Evolutionary conservation across 1,284 basidiomycete genomes (phyloP).

Genomic region (Leccinum subatratum): DNA sequence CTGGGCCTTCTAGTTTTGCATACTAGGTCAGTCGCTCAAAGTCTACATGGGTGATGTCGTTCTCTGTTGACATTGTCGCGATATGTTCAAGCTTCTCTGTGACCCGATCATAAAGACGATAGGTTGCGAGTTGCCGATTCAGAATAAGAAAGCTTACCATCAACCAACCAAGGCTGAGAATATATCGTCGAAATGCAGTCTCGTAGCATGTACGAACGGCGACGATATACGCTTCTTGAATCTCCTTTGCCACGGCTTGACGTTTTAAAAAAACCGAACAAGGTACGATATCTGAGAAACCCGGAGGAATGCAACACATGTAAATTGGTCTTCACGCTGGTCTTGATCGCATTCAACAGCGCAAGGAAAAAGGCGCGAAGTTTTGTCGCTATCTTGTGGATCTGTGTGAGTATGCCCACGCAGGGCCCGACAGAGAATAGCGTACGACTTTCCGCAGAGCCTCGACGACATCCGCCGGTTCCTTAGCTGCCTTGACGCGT

Average conservation of each 20-base stretch:
- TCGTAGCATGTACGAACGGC: slow-evolving; percentile 91
- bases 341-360: slow-evolving; percentile 77
- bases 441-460: slow-evolving; percentile 79
- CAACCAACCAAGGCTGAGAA: slow-evolving; percentile 73
- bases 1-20: slow-evolving; percentile 73
- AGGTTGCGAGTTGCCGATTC: not conserved
- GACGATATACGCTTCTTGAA: slow-evolving; percentile 83
- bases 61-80: slow-evolving; percentile 39
- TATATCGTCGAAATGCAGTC: slow-evolving; percentile 90
- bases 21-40: slow-evolving; percentile 58
- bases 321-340: slow-evolving; percentile 86
- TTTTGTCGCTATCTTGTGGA: slow-evolving; percentile 74
- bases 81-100: slow-evolving; percentile 64
- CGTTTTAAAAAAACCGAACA: slow-evolving; percentile 84
- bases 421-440: slow-evolving; percentile 13
- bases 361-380: slow-evolving; percentile 83
- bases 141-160: slow-evolving; percentile 46
- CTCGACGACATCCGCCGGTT: slow-evolving; percentile 79
- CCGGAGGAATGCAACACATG: slow-evolving; percentile 88
- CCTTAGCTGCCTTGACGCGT: slow-evolving; percentile 80
- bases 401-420: slow-evolving; percentile 4
- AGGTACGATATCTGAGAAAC: slow-evolving; percentile 76
- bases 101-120: slow-evolving; percentile 46
- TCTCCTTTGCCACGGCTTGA: slow-evolving; percentile 83
- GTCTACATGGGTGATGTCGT: slow-evolving; percentile 40